A percentile compares a stretch with the other conserved stretches of the same genome.
These are phyloP conservation scores for Petrea volubilis DNA, from an alignment of 257 asterid species.

Conservation along the genomic window DNA sequence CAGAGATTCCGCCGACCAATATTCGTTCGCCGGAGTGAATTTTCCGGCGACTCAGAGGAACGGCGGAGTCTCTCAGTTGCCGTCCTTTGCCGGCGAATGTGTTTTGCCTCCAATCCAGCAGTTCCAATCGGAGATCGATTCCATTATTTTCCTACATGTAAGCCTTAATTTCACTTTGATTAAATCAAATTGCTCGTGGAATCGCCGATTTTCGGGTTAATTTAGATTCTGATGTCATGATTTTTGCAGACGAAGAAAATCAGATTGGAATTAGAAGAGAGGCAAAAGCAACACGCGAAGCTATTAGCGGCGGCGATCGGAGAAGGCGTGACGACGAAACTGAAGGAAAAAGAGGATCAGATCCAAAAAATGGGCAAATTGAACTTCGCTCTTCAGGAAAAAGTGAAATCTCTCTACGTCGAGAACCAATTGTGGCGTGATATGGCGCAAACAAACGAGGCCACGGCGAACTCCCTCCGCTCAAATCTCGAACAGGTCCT, in stretches of 20 bases:
- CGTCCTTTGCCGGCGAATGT: slow-evolving; percentile 35
- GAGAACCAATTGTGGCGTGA: slow-evolving; percentile 70
- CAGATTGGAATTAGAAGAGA: slow-evolving; percentile 52
- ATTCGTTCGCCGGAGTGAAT: slow-evolving; percentile 6
- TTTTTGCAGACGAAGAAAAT: slow-evolving; percentile 52
- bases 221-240: neutral
- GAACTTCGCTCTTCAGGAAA: slow-evolving; percentile 46
- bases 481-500: slow-evolving; percentile 48
- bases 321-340: slow-evolving; percentile 35
- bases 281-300: slow-evolving; percentile 53
- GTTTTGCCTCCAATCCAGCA: slow-evolving; percentile 45
- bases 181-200: neutral
- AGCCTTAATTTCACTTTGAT: slow-evolving; percentile 6
- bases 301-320: slow-evolving; percentile 46
- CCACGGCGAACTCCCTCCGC: slow-evolving; percentile 58
- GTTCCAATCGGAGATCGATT: slow-evolving; percentile 47
- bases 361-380: slow-evolving; percentile 45
- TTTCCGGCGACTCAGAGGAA: slow-evolving; percentile 16
- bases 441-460: slow-evolving; percentile 63
- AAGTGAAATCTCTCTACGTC: slow-evolving; percentile 33
- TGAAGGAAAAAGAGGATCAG: slow-evolving; percentile 63
- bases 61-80: slow-evolving; percentile 4
- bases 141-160: slow-evolving; percentile 54
- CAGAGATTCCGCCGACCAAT: slow-evolving; percentile 41
- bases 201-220: neutral